phyloP scores from a whole-genome alignment of 306 rosid species.

The Rosa lucieae region DNA sequence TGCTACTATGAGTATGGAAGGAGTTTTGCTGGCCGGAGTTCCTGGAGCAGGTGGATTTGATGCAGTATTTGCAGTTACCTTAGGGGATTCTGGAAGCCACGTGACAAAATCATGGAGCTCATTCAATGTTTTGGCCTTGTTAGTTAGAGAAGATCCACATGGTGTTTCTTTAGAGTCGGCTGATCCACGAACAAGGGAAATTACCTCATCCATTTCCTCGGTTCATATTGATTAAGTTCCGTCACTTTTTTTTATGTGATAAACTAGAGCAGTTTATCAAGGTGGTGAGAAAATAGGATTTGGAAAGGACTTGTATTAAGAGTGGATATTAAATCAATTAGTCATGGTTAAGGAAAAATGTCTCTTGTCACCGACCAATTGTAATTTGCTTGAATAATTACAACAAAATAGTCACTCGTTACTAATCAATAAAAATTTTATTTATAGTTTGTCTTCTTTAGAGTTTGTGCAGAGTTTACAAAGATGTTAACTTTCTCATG shows the following conservation, averaged over 20 bases:
- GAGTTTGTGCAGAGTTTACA: neutral
- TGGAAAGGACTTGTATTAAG: neutral
- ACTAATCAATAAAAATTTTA: neutral
- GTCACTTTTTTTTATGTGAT: conserved; percentile 2
- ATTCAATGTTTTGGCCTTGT: conserved; percentile 68
- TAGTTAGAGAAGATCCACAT: conserved; percentile 92
- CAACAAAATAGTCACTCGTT: neutral
- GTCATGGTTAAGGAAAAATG: neutral
- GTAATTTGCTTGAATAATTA: conserved; percentile 5
- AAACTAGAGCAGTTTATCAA: neutral
- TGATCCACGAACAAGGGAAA: conserved; percentile 72
- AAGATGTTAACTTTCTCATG: too few species aligned
- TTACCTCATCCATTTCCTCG: conserved; percentile 73
- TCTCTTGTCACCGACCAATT: neutral
- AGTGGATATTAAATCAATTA: neutral
- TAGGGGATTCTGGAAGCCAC: conserved; percentile 63
- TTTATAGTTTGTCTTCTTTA: neutral
- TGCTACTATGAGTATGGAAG: conserved; percentile 86
- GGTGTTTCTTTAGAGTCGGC: conserved; percentile 78
- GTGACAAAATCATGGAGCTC: conserved; percentile 62
- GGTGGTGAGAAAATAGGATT: neutral
- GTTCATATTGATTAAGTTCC: conserved; percentile 48
- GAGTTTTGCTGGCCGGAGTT: conserved; percentile 92
- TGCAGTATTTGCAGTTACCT: conserved; percentile 81
- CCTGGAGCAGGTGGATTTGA: conserved; percentile 99